Conservation (phyloP, 2,329 filamentous ascomycete species). For the Fusarium anthophilum region DNA sequence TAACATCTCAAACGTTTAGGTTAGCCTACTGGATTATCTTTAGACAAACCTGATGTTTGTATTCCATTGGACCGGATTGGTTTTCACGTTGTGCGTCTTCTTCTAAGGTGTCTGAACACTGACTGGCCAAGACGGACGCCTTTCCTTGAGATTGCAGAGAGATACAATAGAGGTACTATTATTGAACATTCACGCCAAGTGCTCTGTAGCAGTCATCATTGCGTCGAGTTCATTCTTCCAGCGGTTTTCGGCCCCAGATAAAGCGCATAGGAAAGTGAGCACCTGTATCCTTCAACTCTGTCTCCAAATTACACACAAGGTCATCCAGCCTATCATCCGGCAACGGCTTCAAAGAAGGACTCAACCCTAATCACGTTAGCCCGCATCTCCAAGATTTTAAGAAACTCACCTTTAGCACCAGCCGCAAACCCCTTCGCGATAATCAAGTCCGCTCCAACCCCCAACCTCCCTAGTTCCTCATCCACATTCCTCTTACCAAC, state of each 20-base stretch:
- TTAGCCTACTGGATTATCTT: neutral
- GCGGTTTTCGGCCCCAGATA: neutral
- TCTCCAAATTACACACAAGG: neutral
- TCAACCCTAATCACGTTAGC: neutral
- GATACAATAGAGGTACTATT: fast-evolving
- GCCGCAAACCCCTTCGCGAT: conserved; percentile 6
- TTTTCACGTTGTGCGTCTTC: fast-evolving
- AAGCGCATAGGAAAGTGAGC: conserved; percentile 7
- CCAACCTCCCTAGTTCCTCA: neutral
- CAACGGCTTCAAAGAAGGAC: neutral
- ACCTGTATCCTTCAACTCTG: neutral
- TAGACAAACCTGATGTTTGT: neutral
- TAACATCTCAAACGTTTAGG: fast-evolving
- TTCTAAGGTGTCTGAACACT: fast-evolving
- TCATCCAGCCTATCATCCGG: neutral
- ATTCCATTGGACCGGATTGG: fast-evolving
- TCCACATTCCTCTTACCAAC: neutral
- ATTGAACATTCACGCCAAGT: too few species aligned
- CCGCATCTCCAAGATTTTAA: too few species aligned
- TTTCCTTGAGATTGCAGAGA: fast-evolving
- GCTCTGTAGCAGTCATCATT: fast-evolving
- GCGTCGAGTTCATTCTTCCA: fast-evolving
- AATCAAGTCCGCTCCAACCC: neutral
- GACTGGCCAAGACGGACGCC: fast-evolving
- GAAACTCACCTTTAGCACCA: neutral